phyloP scores from a whole-genome alignment of 2,329 filamentous ascomycete genomes.

The Microdochium trichocladiopsis region DNA sequence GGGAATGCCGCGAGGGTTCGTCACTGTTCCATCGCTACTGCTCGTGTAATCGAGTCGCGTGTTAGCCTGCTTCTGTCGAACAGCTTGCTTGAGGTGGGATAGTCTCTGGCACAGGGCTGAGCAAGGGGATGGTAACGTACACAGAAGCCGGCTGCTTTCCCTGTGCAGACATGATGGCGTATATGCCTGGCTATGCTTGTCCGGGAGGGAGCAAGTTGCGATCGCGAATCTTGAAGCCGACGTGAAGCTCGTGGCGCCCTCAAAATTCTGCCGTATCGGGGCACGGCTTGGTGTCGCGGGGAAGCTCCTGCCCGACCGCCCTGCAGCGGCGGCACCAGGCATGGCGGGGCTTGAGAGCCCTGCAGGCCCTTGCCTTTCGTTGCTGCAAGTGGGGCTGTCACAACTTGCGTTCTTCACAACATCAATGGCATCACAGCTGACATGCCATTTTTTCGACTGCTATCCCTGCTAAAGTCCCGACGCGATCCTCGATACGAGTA shows the following conservation, averaged over 20 bases:
- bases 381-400: not conserved
- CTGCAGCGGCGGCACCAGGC: not conserved
- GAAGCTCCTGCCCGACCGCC: not conserved
- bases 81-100: not conserved
- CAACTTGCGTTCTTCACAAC: not conserved
- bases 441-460: not conserved
- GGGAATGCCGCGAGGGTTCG: slow-evolving; percentile 78
- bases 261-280: slow-evolving; percentile 1
- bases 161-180: not conserved
- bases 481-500: too few relatives aligned
- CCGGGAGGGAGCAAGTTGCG: not conserved
- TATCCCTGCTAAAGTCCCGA: too few relatives aligned
- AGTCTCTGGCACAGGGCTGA: not conserved
- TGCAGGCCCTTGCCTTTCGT: not conserved
- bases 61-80: not conserved
- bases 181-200: not conserved
- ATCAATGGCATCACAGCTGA: not conserved
- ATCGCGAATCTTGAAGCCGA: not conserved
- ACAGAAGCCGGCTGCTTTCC: not conserved
- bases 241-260: not conserved
- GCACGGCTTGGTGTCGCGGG: not conserved
- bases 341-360: not conserved
- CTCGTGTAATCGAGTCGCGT: not conserved
- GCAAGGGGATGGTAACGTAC: not conserved
- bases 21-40: slow-evolving; percentile 46